Evolutionary conservation across 768 basidiomycete genomes (phyloP), one percentile per base, ranked within the genome.

Genomic region (Suillus weaverae): DNA sequence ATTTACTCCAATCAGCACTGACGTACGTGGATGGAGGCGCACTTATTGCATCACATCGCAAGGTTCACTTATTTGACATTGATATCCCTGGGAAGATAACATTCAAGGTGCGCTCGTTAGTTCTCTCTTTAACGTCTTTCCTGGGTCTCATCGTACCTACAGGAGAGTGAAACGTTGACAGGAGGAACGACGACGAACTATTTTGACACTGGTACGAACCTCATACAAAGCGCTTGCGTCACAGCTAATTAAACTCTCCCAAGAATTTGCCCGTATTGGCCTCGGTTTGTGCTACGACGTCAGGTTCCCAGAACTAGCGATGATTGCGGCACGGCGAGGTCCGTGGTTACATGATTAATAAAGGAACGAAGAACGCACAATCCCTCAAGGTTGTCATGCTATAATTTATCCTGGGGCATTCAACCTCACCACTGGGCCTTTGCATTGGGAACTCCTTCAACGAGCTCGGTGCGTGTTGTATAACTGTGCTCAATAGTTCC

Each of bases 231-330:
- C 13, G 16, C 18, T 14, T 57, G 38, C 43, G 20, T 11, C 20
- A 5, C 43, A 16, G 2, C 8, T 11, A 14, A 62, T 41, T 48
- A 62, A 54, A n/a, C 26, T 18, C 64, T 32, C 32, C 32, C 7
- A 70, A 95, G 95, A 91, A n/a, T 98, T 97, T 74, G 97, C 95
- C n/a, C 90, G 94, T 61, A 89, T 99, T 67, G 97, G 97, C 10
- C 82, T 99, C 30, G 97, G 95, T 0, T 95, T 99, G 65, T 99
- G 97, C 76, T 99, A 98, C 72, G 97, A 99, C 73, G 84, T 98
- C 32, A 87, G 95, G 43, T 96, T 96, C 82, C 95, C 97, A 0
- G 97, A 99, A 77, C 81, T 97, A 71, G 89, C 95, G 5, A 92
- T 92, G 87, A 90, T 93, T 60, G 87, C 92, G 51, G 95, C 97